Base-by-base conservation (phyloP, 306 rosid genomes). In the Sicyos edulis region DNA sequence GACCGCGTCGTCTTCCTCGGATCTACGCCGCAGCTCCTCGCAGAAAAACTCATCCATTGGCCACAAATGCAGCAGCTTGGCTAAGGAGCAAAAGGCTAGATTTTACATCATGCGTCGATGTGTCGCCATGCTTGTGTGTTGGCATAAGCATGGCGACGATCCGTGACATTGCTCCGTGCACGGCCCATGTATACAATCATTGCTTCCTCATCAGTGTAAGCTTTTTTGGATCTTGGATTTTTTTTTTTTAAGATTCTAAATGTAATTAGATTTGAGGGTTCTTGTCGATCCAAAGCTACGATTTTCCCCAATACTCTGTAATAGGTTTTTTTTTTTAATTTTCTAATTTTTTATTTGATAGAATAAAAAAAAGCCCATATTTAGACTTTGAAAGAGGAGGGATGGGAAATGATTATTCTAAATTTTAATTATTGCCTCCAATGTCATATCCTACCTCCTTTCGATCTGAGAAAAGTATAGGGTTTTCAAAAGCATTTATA, bases 121-220 rank as follows among this genome's bases (percentile, higher is more conserved):
- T 54, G 96, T 92, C 4, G 96, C 98, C 16, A 92, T 92, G 96
- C 86, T 92, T 20, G 98, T 88, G 65, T 92, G 98, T 75, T 92
- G 98, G 98, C 98, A 89, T 84, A 92, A 92, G 70, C 96, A 90
- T 74, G 91, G 88, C 6, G 96, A 91, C 6, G 96, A 91, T 84
- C 62, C 75, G 16, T 71, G 74, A 71, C 3, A 47, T 37, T 2
- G 4, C 4, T 47, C 51, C 24, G 11, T 3, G 24, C 15, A 17
- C 71, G 32, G 15, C 54, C 53, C 8, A 53, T 9, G 3, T 4
- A 40, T 14, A 47, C 32, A 4, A 60, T 4, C 64, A 11, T 58
- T 4, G 2, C 10, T 7, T 37, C 42, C 2, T 6, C 9, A 57
- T 15, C 67, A 63, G 50, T 63, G 37, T 32, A 32, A 60, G 10